phyloP scores from a whole-genome alignment of 768 basidiomycete genomes.

The Tricholomella constricta region DNA sequence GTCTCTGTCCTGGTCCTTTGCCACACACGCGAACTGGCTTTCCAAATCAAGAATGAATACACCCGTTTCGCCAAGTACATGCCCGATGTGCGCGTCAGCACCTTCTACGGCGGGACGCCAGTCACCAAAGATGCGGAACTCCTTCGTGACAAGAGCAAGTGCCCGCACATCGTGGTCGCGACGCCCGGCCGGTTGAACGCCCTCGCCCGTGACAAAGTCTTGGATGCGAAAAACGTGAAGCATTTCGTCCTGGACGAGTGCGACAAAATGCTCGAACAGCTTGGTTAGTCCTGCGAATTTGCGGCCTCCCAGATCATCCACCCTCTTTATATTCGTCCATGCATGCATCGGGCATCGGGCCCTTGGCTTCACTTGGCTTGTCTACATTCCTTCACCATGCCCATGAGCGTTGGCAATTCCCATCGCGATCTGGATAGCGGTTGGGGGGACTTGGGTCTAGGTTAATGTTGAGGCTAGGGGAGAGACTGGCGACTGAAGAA shows the following conservation, averaged over 20 bases:
- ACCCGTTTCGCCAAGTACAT: conserved; percentile 99
- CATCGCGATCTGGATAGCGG: conserved; percentile 39
- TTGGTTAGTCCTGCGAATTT: conserved; percentile 98
- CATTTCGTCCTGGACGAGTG: conserved; percentile 99
- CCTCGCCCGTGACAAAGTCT: conserved; percentile 89
- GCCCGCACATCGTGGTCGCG: conserved; percentile 98
- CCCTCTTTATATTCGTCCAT: conserved; percentile 54
- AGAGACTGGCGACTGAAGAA: conserved; percentile 30
- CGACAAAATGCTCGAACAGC: conserved; percentile 99
- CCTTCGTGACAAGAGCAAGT: conserved; percentile 93
- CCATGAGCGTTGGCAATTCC: conserved; percentile 37
- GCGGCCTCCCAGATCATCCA: conserved; percentile 54
- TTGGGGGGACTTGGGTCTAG: conserved; percentile 40
- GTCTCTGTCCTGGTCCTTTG: conserved; percentile 97
- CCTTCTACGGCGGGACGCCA: conserved; percentile 97
- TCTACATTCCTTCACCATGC: conserved; percentile 38
- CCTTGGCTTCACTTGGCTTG: conserved; percentile 42
- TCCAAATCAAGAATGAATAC: conserved; percentile 99
- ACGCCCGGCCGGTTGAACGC: conserved; percentile 98
- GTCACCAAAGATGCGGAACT: conserved; percentile 92
- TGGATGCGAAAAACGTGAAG: conserved; percentile 96
- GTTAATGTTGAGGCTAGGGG: conserved; percentile 35
- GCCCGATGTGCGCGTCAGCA: conserved; percentile 96
- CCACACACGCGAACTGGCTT: conserved; percentile 98
- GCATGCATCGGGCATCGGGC: conserved; percentile 35